Conservation (phyloP, 2,329 filamentous ascomycete genomes). For the Calonectria pseudoreteaudii region DNA sequence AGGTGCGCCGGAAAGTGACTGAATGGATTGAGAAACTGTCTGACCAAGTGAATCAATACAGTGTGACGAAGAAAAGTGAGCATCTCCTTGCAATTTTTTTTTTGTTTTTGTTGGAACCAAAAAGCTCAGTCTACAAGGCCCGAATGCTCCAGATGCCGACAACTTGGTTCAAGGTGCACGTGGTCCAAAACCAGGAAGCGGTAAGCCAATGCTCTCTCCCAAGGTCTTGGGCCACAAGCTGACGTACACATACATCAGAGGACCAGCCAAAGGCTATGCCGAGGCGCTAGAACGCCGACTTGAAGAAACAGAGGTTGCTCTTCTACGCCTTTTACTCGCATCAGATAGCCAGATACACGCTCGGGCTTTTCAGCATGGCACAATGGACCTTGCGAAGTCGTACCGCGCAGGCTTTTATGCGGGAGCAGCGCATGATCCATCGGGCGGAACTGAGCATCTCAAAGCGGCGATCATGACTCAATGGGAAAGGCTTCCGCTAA, state of each 20-base stretch:
- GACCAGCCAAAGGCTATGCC: slow-evolving; percentile 59
- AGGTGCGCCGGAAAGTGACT: slow-evolving; percentile 18
- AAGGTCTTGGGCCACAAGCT: background rate
- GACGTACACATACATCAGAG: slow-evolving; percentile 41
- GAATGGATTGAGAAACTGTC: too few species aligned
- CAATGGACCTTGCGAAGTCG: background rate
- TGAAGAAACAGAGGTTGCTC: slow-evolving; percentile 53
- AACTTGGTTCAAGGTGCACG: background rate
- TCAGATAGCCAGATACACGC: background rate
- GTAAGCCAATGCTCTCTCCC: background rate
- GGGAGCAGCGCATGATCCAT: background rate
- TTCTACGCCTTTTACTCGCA: slow-evolving; percentile 46
- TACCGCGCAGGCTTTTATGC: background rate
- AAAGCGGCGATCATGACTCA: background rate
- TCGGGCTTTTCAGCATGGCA: slow-evolving; percentile 17
- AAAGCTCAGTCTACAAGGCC: background rate
- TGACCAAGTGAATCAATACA: background rate
- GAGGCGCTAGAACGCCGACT: slow-evolving; percentile 57
- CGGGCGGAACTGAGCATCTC: background rate
- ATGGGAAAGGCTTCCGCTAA: background rate
- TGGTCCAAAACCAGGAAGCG: slow-evolving; percentile 3
- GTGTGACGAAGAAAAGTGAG: slow-evolving; percentile 21
- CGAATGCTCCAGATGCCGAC: background rate
- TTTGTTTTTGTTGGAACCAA: too few species aligned
- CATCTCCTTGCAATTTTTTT: background rate